Evolutionary conservation across 2,329 filamentous ascomycete species (phyloP).

Genomic region (Pyrenochaeta sp.): DNA sequence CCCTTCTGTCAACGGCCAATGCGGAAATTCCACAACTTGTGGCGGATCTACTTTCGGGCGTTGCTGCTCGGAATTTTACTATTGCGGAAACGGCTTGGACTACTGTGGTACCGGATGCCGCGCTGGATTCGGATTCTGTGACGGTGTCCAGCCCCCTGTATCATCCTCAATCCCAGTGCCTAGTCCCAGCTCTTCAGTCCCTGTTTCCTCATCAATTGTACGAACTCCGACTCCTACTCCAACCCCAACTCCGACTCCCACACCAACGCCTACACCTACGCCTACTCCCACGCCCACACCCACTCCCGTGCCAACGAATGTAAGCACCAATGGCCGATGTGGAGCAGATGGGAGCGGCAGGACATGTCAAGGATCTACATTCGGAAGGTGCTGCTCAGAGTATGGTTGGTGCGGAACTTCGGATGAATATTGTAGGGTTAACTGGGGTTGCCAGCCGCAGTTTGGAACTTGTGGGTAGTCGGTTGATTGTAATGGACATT

Average conservation of each 20-base stretch:
- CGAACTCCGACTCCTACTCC: constrained; percentile 14
- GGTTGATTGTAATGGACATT: too few species aligned
- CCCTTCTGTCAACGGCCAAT: constrained; percentile 34
- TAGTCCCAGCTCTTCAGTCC: constrained; percentile 13
- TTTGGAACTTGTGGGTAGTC: constrained; percentile 28
- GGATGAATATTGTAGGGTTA: constrained; percentile 28
- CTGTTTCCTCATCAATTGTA: constrained; percentile 9
- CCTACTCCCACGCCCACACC: constrained; percentile 16
- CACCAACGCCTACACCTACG: constrained; percentile 17
- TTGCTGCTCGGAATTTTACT: constrained; percentile 39
- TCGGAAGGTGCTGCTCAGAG: constrained; percentile 34
- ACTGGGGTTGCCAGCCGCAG: constrained; percentile 29
- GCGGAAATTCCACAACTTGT: constrained; percentile 40
- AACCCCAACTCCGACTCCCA: constrained; percentile 20
- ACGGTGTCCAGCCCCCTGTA: constrained; percentile 21
- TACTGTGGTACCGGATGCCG: constrained; percentile 40
- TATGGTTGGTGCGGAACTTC: constrained; percentile 35
- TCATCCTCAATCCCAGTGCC: constrained; percentile 12
- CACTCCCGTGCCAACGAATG: constrained; percentile 26
- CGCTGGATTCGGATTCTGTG: constrained; percentile 31
- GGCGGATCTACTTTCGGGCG: constrained; percentile 30
- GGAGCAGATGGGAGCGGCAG: constrained; percentile 29
- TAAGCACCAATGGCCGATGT: constrained; percentile 36
- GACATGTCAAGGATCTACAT: constrained; percentile 30
- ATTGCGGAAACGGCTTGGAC: constrained; percentile 25